A percentile compares a stretch with the other conserved stretches of the same genome.
phyloP scores from a whole-genome alignment of 2,329 filamentous ascomycete genomes.

The Phaeosphaeria sp. region DNA sequence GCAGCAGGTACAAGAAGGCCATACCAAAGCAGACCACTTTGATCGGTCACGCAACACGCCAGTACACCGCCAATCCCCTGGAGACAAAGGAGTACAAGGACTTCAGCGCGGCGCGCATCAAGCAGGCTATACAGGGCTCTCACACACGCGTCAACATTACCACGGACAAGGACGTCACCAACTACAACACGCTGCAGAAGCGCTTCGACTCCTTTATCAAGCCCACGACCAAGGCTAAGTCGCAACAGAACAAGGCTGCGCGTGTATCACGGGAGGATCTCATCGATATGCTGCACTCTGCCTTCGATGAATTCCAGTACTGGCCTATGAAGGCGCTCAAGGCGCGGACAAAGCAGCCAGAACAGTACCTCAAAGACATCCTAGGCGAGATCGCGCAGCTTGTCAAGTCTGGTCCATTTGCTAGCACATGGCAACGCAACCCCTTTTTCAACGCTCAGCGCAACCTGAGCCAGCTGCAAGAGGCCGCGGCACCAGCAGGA shows the following conservation, averaged over 20 bases:
- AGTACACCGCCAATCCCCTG: conserved; percentile 59
- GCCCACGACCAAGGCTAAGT: conserved; percentile 25
- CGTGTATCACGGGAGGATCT: conserved; percentile 90
- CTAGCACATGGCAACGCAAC: conserved; percentile 84
- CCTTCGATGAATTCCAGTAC: conserved; percentile 86
- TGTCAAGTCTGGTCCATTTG: conserved; percentile 82
- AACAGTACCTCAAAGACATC: conserved; percentile 87
- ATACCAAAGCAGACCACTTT: conserved; percentile 58
- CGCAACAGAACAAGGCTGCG: conserved; percentile 73
- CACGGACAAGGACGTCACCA: conserved; percentile 31
- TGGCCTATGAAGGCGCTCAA: conserved; percentile 94
- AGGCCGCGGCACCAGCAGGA: conserved; percentile 33
- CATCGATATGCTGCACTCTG: conserved; percentile 80
- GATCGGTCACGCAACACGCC: conserved; percentile 65
- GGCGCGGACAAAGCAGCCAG: conserved; percentile 79
- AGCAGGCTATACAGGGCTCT: conserved; percentile 54
- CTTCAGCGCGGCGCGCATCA: conserved; percentile 50
- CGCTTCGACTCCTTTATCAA: conserved; percentile 44
- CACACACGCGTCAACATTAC: conserved; percentile 39
- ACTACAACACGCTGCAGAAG: conserved; percentile 35
- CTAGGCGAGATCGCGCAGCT: conserved; percentile 83
- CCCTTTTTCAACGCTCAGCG: conserved; percentile 63
- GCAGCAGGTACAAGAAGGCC: conserved; percentile 43
- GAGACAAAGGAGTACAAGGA: conserved; percentile 52
- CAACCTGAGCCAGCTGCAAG: conserved; percentile 50